phyloP scores from a whole-genome alignment of 2,329 filamentous ascomycete genomes.

The Fusarium floridanum region DNA sequence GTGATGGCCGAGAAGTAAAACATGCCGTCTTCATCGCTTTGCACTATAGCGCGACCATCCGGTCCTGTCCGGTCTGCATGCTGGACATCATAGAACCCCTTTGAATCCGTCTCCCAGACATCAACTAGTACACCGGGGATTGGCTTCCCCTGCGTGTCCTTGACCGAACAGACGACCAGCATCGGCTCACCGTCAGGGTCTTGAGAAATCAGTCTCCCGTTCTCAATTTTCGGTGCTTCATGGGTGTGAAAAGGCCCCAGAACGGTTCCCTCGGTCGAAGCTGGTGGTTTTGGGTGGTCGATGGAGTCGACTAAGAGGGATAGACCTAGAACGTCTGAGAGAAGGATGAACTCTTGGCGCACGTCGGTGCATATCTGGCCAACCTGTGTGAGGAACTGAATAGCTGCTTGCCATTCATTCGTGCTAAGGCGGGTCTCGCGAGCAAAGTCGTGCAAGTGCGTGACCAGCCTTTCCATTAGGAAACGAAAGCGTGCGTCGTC shows the following conservation, averaged over 20 bases:
- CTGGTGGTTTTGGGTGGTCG: conserved; percentile 78
- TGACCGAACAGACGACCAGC: conserved; percentile 75
- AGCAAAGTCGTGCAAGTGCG: conserved; percentile 71
- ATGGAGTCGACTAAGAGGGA: conserved; percentile 83
- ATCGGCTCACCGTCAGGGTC: conserved; percentile 75
- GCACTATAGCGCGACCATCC: conserved; percentile 48
- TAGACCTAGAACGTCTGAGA: conserved; percentile 80
- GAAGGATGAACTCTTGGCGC: conserved; percentile 78
- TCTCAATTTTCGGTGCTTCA: conserved; percentile 68
- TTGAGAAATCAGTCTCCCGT: conserved; percentile 71
- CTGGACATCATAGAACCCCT: conserved; percentile 83
- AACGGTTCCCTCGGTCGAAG: conserved; percentile 79
- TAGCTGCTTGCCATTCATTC: conserved; percentile 78
- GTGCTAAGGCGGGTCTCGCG: conserved; percentile 70
- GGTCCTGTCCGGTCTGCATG: conserved; percentile 66
- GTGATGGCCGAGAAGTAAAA: conserved; percentile 88
- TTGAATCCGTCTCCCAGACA: conserved; percentile 83
- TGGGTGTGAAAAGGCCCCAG: conserved; percentile 84
- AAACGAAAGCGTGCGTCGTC: conserved; percentile 73
- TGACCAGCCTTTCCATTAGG: conserved; percentile 76
- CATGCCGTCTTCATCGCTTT: conserved; percentile 44
- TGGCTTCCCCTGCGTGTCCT: conserved; percentile 71
- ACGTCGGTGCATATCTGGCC: conserved; percentile 78
- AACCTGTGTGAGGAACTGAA: conserved; percentile 76
- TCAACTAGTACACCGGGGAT: conserved; percentile 76